A percentile compares a stretch with the other conserved stretches of the same genome.
These are phyloP conservation scores for Pichia sp. DNA, from an alignment of 1,139 yeast genomes.

Conservation along the genomic window DNA sequence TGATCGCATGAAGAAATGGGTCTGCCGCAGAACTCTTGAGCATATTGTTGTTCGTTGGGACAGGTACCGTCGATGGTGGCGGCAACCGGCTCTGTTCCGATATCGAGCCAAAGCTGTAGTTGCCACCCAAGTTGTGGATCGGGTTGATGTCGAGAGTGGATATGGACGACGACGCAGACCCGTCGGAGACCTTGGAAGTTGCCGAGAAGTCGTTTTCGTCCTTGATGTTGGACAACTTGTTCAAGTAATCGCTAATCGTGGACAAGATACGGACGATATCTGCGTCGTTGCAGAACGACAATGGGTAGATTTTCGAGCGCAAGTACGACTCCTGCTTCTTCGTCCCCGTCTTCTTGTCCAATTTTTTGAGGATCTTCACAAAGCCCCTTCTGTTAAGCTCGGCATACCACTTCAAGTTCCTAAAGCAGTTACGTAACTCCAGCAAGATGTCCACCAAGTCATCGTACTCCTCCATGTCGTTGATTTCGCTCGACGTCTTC, in stretches of 20 bases:
- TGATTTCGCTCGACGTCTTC: conserved; percentile 16
- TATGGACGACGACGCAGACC: conserved; percentile 23
- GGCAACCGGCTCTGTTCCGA: neutral
- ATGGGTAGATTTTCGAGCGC: conserved; percentile 63
- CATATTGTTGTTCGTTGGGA: neutral
- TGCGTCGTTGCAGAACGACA: conserved; percentile 71
- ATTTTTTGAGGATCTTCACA: conserved; percentile 80
- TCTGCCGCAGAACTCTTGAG: conserved; percentile 29
- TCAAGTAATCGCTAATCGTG: conserved; percentile 52
- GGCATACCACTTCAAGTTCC: conserved; percentile 90
- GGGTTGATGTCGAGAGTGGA: conserved; percentile 24
- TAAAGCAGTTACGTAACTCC: conserved; percentile 70
- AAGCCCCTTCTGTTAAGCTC: conserved; percentile 90
- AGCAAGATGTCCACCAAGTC: conserved; percentile 73
- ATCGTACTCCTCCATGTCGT: conserved; percentile 66
- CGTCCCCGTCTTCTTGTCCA: conserved; percentile 81
- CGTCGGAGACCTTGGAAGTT: conserved; percentile 11
- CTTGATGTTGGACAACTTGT: conserved; percentile 31
- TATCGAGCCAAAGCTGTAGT: neutral
- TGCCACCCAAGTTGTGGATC: neutral
- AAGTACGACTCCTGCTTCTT: conserved; percentile 64
- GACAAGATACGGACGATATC: conserved; percentile 54
- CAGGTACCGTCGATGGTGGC: neutral
- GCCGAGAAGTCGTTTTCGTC: neutral
- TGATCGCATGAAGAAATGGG: conserved; percentile 35